These are phyloP conservation scores for Aureobasidium pullulans DNA, from an alignment of 2,329 filamentous ascomycete species.

Conservation along the genomic window DNA sequence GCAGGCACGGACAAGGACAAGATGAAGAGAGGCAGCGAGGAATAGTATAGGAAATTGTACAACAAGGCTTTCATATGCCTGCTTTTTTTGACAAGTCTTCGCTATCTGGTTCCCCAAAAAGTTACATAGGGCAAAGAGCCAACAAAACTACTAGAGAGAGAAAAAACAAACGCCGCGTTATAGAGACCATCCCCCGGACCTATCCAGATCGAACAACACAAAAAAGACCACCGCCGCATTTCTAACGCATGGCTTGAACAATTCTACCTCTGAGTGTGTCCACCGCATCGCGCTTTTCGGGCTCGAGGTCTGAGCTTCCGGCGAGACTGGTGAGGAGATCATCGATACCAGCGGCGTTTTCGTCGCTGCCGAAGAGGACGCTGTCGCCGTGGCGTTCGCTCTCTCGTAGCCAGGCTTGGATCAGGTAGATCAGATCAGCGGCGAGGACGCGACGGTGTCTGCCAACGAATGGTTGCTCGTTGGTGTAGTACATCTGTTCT, in stretches of 20 bases:
- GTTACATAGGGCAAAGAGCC: neutral
- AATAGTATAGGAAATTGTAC: neutral
- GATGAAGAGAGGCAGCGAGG: no score
- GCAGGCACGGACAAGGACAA: no score
- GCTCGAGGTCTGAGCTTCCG: constrained; percentile 21
- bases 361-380: constrained; percentile 52
- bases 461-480: constrained; percentile 56
- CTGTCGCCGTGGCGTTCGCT: constrained; percentile 47
- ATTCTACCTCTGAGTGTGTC: constrained; percentile 8
- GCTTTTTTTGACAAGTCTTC: neutral
- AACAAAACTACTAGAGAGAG: neutral
- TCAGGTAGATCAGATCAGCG: constrained; percentile 54
- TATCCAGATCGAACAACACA: constrained; percentile 1
- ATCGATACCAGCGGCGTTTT: constrained; percentile 42
- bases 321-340: constrained; percentile 23
- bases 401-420: constrained; percentile 54
- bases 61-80: neutral
- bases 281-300: neutral
- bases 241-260: constrained; percentile 8
- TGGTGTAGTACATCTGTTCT: constrained; percentile 60
- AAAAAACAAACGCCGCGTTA: neutral
- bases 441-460: constrained; percentile 50
- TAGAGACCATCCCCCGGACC: neutral
- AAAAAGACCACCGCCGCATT: neutral
- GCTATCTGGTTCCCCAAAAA: neutral